Evolutionary conservation across 2,329 filamentous ascomycete genomes (phyloP), one percentile per base, ranked within the genome.

Genomic region (Escovopsis sp.): DNA sequence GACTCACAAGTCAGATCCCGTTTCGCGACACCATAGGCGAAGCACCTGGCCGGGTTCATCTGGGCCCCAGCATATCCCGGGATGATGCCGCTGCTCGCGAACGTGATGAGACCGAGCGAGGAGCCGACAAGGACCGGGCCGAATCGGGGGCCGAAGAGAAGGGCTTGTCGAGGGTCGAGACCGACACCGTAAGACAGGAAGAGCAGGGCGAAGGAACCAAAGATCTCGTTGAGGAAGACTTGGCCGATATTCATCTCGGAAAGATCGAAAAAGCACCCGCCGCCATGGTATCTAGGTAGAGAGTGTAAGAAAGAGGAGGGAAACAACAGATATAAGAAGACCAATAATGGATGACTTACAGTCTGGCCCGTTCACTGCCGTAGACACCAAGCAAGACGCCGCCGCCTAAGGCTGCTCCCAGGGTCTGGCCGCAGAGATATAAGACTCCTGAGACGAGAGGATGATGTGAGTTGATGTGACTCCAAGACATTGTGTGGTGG

Each of bases 171-270:
- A 2, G 71, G 71, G 50, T 74, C 71, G 5, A 74, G 56, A 13
- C 68, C 70, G 10, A 71, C 65, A 2, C 70, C 68, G 46, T 71
- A 73, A 0, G 67, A 61, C 15, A 73, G 57, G 47, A 70, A 63
- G 15, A 51, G 43, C 13, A 45, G 44, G 8, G 37, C 34, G 20
- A 48, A 46, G 5, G 58, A 61, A 5, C 61, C 59, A 42, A 69
- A 59, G 34, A 65, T 65, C 48, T 74, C 71, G 33, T 69, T 58
- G 8, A 67, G 55, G 41, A 72, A 66, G 13, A 62, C 65, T 40
- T 66, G 59, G 1, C 54, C 57, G 1, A 59, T 45, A 0, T 55
- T 53, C 3, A 66, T 58, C 31, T 61, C 33, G 6, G 51, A 48
- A 2, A 56, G 50, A 44, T 65, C 57, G 47, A 60, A 52, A 43